Evolutionary conservation across 306 rosid genomes (phyloP), one percentile per base, ranked within the genome.

Genomic region (Malus sieversii): DNA sequence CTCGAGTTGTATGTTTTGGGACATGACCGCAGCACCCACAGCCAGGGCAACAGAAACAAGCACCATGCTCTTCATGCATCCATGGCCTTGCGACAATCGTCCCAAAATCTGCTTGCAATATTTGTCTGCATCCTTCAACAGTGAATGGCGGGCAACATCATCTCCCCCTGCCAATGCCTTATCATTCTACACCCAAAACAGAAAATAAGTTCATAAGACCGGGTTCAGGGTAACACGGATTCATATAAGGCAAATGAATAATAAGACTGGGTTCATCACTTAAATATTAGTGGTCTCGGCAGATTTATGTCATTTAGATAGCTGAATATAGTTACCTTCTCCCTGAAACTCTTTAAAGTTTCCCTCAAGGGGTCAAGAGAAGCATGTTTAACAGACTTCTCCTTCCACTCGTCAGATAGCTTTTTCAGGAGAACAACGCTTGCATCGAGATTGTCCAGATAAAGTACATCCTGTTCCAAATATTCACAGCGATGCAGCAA

Each of bases 361-460:
- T 91, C 97, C 86, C 89, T 87, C 73, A 93, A 82, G 27, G 84
- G 81, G 66, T 90, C 96, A 61, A 78, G 84, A 68, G 92, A 84
- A 82, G 87, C 68, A 77, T 88, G 85, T 75, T 88, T 85, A 63
- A 78, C 45, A 53, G 97, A 85, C 40, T 33, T 82, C 42, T 77
- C 85, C 80, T 84, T 93, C 96, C 97, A 91, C 42, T 87, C 90
- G 51, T 81, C 84, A 76, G 87, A 83, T 75, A 93, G 88, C 83
- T 78, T 86, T 82, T 81, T 91, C 76, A 91, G 82, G 82, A 88
- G 75, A 58, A 84, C 65, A 74, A 91, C 90, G 25, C 96, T 87
- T 9, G 93, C 90, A 78, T 83, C 85, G 29, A 93, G 72, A 76
- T 91, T 86, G 67, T 87, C 96, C 68, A 81, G 70, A 80, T 90